These are phyloP conservation scores for Arabidopsis suecica DNA, from an alignment of 345 rosid genomes.

Conservation along the genomic window DNA sequence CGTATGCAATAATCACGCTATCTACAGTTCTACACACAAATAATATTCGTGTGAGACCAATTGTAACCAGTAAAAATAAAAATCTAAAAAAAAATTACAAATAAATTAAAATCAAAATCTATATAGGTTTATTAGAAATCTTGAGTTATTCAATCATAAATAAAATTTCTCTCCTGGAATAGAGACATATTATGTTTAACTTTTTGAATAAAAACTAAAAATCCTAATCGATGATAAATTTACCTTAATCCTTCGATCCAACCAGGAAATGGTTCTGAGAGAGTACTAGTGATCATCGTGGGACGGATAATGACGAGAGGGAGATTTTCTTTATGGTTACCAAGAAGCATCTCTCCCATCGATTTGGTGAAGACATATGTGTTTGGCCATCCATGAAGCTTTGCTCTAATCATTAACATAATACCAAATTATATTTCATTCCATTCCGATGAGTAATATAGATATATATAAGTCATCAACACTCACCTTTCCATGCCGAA, in stretches of 20 bases:
- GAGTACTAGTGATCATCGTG: constrained; percentile 64
- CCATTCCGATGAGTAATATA: background rate
- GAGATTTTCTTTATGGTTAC: constrained; percentile 49
- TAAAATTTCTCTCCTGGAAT: too few relatives aligned
- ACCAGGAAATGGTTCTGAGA: constrained; percentile 73
- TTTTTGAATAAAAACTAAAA: background rate
- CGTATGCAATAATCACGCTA: constrained; percentile 49
- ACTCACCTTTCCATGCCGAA: constrained; percentile 55
- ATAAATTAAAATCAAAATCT: too few relatives aligned
- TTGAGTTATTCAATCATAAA: background rate
- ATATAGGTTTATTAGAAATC: background rate
- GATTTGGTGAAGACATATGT: constrained; percentile 82
- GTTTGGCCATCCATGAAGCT: constrained; percentile 74
- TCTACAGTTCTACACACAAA: constrained; percentile 62
- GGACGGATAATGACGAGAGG: constrained; percentile 70
- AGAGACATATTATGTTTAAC: background rate
- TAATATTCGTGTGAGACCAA: background rate
- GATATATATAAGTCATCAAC: background rate
- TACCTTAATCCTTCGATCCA: constrained; percentile 86
- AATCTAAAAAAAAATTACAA: background rate
- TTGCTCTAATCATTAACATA: constrained; percentile 54
- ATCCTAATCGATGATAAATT: background rate
- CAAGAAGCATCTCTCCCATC: constrained; percentile 79
- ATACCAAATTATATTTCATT: background rate
- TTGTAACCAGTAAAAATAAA: background rate